Conservation (phyloP, 352 stramenopile genomes). For the Paralagenidium karlingii region DNA sequence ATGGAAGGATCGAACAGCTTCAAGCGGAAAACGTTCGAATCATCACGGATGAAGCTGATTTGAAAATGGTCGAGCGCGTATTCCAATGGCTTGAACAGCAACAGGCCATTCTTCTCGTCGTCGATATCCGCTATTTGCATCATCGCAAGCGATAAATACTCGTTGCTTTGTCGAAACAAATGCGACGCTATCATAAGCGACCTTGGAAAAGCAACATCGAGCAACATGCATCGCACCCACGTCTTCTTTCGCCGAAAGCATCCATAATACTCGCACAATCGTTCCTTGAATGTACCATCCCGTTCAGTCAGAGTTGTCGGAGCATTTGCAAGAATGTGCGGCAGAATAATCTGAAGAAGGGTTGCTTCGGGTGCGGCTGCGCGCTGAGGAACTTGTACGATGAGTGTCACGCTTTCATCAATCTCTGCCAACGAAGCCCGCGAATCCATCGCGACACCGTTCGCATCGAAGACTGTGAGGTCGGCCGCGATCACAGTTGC, state of each 20-base stretch:
- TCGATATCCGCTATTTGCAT: constrained; percentile 4
- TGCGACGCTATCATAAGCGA: no score
- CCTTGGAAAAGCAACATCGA: no score
- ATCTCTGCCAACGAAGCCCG: no score
- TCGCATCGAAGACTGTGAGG: constrained; percentile 4
- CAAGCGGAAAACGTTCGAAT: constrained; percentile 1
- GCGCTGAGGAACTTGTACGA: constrained; percentile 2
- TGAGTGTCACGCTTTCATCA: not conserved
- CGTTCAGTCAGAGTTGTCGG: no score
- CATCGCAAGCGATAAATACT: not conserved
- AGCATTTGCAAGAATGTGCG: no score
- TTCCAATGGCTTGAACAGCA: constrained; percentile 8
- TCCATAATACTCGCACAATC: no score
- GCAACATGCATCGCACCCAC: no score
- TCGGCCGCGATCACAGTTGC: constrained; percentile 4
- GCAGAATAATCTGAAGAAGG: no score
- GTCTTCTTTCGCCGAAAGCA: no score
- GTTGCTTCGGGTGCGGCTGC: no score
- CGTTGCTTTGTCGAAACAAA: no score
- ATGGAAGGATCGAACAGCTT: constrained; percentile 4
- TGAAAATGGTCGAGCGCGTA: constrained; percentile 7
- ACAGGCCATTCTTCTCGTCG: constrained; percentile 6
- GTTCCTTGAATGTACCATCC: no score
- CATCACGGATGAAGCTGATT: constrained; percentile 5
- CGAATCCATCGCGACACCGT: constrained; percentile 1